Evolutionary conservation across 768 basidiomycete species (phyloP).

Genomic region (Termitomyces sp.): DNA sequence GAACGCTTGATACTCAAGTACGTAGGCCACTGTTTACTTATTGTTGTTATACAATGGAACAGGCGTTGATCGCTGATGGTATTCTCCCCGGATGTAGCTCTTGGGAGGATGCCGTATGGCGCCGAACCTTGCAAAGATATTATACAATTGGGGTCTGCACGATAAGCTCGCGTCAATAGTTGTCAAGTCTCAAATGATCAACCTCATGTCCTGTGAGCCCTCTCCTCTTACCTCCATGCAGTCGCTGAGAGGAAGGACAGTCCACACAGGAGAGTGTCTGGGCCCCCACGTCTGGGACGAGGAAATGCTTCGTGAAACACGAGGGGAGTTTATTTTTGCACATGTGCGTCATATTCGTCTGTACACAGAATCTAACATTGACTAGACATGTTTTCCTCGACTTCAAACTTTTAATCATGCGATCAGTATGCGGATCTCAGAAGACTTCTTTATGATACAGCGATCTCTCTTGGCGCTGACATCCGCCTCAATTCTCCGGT

Average conservation of each 20-base stretch:
- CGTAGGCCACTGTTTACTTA: neutral
- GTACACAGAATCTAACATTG: constrained; percentile 2
- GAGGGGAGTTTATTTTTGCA: constrained; percentile 30
- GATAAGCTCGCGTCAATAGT: constrained; percentile 14
- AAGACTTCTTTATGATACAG: constrained; percentile 41
- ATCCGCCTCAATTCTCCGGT: constrained; percentile 31
- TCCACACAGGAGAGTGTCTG: constrained; percentile 41
- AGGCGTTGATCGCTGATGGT: neutral
- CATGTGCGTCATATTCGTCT: constrained; percentile 29
- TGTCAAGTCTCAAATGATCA: constrained; percentile 18
- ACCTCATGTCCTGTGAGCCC: constrained; percentile 12
- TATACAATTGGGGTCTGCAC: constrained; percentile 49
- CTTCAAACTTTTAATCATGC: neutral
- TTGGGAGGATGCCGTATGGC: constrained; percentile 27
- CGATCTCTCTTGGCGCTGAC: constrained; percentile 35
- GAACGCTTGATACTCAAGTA: constrained; percentile 10
- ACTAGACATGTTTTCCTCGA: constrained; percentile 7
- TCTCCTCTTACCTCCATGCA: neutral
- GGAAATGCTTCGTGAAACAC: constrained; percentile 41
- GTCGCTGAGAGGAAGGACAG: constrained; percentile 20
- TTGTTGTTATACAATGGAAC: neutral
- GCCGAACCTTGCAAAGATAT: constrained; percentile 52
- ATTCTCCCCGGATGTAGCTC: constrained; percentile 7
- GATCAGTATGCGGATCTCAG: constrained; percentile 42
- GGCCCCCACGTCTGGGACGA: constrained; percentile 48